phyloP scores from a whole-genome alignment of 2,329 filamentous ascomycete genomes.

The Lachnellula willkommii region DNA sequence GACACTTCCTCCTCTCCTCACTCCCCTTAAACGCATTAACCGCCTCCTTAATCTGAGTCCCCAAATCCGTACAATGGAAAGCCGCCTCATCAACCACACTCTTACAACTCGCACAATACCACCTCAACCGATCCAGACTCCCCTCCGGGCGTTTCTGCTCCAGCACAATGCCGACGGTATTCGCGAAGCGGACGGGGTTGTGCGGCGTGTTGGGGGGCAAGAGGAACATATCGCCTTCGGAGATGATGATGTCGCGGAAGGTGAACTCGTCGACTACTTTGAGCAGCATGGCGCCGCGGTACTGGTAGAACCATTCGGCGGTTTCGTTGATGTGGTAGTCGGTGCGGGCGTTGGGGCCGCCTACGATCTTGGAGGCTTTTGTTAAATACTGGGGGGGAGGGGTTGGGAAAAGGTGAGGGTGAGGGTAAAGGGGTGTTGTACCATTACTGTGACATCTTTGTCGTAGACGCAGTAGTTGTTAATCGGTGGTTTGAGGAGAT shows the following conservation, averaged over 20 bases:
- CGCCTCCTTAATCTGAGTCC: slow-evolving; percentile 88
- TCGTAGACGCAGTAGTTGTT: slow-evolving; percentile 99
- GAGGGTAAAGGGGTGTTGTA: slow-evolving; percentile 32
- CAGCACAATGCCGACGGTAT: slow-evolving; percentile 90
- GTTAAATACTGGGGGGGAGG: slow-evolving; percentile 1
- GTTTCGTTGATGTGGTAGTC: slow-evolving; percentile 99
- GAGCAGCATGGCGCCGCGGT: slow-evolving; percentile 87
- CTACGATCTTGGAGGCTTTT: slow-evolving; percentile 62
- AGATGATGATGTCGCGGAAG: slow-evolving; percentile 83
- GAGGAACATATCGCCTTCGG: slow-evolving; percentile 90
- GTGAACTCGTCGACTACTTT: slow-evolving; percentile 72
- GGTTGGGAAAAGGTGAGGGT: neutral
- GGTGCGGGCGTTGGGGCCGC: slow-evolving; percentile 89
- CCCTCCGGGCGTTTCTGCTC: slow-evolving; percentile 73
- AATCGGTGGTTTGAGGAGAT: slow-evolving; percentile 77
- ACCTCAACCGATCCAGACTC: slow-evolving; percentile 73
- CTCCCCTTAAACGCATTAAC: slow-evolving; percentile 75
- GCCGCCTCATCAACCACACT: slow-evolving; percentile 75
- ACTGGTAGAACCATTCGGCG: slow-evolving; percentile 97
- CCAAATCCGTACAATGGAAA: slow-evolving; percentile 86
- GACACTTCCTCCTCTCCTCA: slow-evolving; percentile 67
- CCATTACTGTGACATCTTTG: slow-evolving; percentile 76
- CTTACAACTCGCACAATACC: slow-evolving; percentile 75
- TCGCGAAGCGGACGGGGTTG: slow-evolving; percentile 86
- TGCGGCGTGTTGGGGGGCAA: slow-evolving; percentile 93